These are phyloP conservation scores for Cutaneotrichosporon spelunceum DNA, from an alignment of 1,284 basidiomycete species.

Conservation along the genomic window DNA sequence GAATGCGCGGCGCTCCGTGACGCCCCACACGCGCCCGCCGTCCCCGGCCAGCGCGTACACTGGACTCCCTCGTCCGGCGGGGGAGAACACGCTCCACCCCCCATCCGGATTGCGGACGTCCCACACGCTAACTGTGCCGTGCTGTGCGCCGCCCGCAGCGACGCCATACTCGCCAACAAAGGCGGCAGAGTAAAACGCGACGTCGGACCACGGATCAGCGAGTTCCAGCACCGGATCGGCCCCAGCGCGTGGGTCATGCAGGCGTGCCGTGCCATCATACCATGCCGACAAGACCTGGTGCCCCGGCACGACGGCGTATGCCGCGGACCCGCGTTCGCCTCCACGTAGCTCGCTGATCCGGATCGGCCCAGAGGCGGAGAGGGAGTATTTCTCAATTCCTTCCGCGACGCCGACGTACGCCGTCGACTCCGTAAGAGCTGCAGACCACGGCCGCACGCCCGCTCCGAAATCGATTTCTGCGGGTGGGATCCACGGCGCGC, in stretches of 20 bases:
- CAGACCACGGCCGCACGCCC: constrained; percentile 39
- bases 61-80: constrained; percentile 46
- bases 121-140: constrained; percentile 46
- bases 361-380: neutral
- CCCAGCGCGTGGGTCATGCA: constrained; percentile 45
- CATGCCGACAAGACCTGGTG: constrained; percentile 39
- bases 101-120: constrained; percentile 32
- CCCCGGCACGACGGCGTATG: constrained; percentile 15
- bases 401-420: constrained; percentile 18
- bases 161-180: constrained; percentile 40
- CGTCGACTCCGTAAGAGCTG: constrained; percentile 19
- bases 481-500: constrained; percentile 40
- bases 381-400: constrained; percentile 8
- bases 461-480: constrained; percentile 22
- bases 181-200: constrained; percentile 44
- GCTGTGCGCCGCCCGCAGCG: constrained; percentile 43
- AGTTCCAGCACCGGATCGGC: constrained; percentile 28
- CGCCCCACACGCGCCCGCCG: constrained; percentile 49
- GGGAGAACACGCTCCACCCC: constrained; percentile 48
- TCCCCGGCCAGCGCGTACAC: constrained; percentile 48
- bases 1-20: constrained; percentile 46
- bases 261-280: constrained; percentile 47
- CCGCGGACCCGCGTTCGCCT: constrained; percentile 7
- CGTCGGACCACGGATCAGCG: constrained; percentile 45
- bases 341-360: constrained; percentile 7